Evolutionary conservation across 495 filamentous ascomycete species (phyloP).

Genomic region (Umbilicaria muhlenbergii): DNA sequence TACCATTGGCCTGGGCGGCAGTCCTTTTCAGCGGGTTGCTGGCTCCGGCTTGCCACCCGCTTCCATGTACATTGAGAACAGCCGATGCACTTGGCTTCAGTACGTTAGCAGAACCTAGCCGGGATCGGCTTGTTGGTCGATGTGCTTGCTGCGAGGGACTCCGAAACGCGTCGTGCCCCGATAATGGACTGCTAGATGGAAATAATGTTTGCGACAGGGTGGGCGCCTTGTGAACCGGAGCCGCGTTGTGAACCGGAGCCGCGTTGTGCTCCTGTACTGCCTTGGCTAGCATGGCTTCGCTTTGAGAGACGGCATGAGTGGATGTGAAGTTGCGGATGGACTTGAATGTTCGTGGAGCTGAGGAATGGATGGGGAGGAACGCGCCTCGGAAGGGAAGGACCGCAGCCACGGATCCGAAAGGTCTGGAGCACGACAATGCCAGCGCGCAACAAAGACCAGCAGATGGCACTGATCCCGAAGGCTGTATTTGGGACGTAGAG

Average conservation of each 20-base stretch:
- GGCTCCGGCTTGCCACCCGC: neutral
- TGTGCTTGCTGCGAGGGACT: no score
- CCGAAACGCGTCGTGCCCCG: no score
- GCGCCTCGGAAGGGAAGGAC: no score
- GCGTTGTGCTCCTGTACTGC: slow-evolving; percentile 10
- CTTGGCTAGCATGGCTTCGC: slow-evolving; percentile 10
- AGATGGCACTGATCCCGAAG: no score
- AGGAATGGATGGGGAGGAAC: no score
- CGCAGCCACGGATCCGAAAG: no score
- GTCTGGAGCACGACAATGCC: no score
- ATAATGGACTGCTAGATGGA: slow-evolving; percentile 1
- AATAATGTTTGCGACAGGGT: neutral
- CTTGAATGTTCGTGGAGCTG: no score
- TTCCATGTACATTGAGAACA: slow-evolving; percentile 1
- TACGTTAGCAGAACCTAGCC: neutral
- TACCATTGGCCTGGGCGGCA: slow-evolving; percentile 8
- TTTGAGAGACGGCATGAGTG: neutral
- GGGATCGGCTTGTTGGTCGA: no score
- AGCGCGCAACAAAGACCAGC: no score
- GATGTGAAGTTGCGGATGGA: neutral
- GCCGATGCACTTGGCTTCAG: slow-evolving; percentile 8
- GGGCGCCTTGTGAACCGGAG: neutral
- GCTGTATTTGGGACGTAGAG: no score
- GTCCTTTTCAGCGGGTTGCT: slow-evolving; percentile 12
- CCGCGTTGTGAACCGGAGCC: slow-evolving; percentile 1